A percentile compares a stretch with the other conserved stretches of the same genome.
Conservation (phyloP, 73 alveolate species). For the Uronychia setigera region DNA sequence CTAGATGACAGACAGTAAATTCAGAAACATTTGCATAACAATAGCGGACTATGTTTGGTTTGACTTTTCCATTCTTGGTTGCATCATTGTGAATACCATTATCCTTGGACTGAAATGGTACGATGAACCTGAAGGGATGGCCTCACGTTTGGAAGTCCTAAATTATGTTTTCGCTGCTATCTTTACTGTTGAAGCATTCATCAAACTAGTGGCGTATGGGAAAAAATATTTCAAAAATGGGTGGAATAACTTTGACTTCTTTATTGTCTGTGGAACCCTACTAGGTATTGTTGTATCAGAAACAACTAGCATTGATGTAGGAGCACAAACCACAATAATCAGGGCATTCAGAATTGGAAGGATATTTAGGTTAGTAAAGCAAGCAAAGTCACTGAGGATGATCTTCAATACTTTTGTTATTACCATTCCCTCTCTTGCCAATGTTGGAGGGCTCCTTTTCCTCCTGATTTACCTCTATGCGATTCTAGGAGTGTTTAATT, state of each 20-base stretch:
- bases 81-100: constrained; percentile 78
- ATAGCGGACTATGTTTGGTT: constrained; percentile 7
- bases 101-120: constrained; percentile 84
- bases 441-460: constrained; percentile 55
- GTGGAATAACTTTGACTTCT: constrained; percentile 20
- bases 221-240: background rate
- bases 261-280: constrained; percentile 3
- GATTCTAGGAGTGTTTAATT: constrained; percentile 45
- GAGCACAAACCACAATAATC: background rate
- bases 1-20: background rate
- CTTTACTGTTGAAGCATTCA: constrained; percentile 74
- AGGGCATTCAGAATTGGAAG: constrained; percentile 50
- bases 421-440: constrained; percentile 57
- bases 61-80: constrained; percentile 37
- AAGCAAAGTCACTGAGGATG: constrained; percentile 11
- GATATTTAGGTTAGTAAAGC: constrained; percentile 37
- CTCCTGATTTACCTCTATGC: constrained; percentile 51
- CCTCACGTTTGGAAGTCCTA: constrained; percentile 43
- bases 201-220: constrained; percentile 21
- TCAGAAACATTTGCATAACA: background rate
- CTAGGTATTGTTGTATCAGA: background rate
- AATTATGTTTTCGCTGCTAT: constrained; percentile 78
- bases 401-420: constrained; percentile 35
- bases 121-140: constrained; percentile 55
- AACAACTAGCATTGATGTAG: background rate